Conservation (phyloP, 202 grass and related monocot species). For the Zoysia matrella region DNA sequence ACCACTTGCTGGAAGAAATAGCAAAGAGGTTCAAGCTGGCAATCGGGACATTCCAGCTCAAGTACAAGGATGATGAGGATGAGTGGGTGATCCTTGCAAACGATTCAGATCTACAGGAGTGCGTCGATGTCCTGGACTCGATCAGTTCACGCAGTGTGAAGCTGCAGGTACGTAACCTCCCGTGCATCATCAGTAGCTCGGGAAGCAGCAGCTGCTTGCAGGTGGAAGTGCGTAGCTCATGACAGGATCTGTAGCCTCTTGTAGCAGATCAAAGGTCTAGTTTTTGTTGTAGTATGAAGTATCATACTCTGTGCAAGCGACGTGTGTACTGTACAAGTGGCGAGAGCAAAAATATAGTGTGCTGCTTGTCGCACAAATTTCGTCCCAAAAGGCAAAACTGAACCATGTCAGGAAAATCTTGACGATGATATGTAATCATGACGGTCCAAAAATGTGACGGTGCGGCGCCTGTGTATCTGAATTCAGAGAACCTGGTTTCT, state of each 20-base stretch:
- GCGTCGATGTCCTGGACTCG: slow-evolving; percentile 74
- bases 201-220: slow-evolving; percentile 74
- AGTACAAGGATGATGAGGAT: slow-evolving; percentile 93
- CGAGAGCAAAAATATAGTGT: background rate
- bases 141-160: slow-evolving; percentile 61
- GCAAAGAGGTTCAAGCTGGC: slow-evolving; percentile 80
- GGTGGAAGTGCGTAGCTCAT: slow-evolving; percentile 47
- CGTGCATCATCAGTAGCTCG: slow-evolving; percentile 53
- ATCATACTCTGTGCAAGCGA: background rate
- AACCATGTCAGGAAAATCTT: background rate
- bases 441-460: background rate
- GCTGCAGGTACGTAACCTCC: slow-evolving; percentile 69
- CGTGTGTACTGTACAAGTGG: slow-evolving; percentile 17
- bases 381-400: background rate
- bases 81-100: slow-evolving; percentile 87
- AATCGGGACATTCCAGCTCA: slow-evolving; percentile 70
- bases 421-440: slow-evolving; percentile 22
- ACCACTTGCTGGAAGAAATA: slow-evolving; percentile 71
- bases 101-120: slow-evolving; percentile 83
- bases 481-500: background rate
- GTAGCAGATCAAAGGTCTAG: slow-evolving; percentile 5
- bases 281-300: background rate
- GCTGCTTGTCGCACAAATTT: background rate
- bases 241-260: slow-evolving; percentile 22
- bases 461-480: background rate